Conservation (phyloP, 1,139 yeast genomes). For the Yamadazyma conglobata region DNA sequence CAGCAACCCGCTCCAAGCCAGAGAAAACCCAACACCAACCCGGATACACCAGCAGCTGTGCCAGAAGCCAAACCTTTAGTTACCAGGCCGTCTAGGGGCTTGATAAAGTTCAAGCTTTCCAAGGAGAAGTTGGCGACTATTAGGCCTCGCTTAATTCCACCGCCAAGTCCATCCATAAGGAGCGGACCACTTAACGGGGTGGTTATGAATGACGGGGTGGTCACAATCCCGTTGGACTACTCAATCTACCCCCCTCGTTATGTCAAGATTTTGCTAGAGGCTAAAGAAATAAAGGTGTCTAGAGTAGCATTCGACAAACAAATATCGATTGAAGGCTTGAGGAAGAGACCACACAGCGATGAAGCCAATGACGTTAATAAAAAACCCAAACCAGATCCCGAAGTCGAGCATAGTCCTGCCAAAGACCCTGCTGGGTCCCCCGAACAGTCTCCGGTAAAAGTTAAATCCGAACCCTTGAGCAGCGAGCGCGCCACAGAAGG, state of each 20-base stretch:
- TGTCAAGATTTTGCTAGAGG: conserved; percentile 26
- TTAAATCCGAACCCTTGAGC: too few relatives aligned
- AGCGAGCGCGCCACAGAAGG: too few relatives aligned
- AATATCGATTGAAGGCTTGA: too few relatives aligned
- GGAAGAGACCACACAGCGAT: background rate
- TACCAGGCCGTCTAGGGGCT: conserved; percentile 1
- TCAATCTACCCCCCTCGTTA: conserved; percentile 16
- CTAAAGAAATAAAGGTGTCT: conserved; percentile 6
- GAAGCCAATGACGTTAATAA: too few relatives aligned
- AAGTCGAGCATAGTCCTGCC: too few relatives aligned
- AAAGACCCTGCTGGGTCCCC: too few relatives aligned
- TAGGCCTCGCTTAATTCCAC: too few relatives aligned
- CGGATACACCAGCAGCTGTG: background rate
- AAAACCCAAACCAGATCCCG: too few relatives aligned
- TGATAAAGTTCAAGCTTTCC: conserved; percentile 8
- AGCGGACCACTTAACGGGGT: conserved; percentile 12
- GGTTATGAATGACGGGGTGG: conserved; percentile 11
- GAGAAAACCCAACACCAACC: background rate
- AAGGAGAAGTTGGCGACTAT: conserved; percentile 5
- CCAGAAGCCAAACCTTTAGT: background rate
- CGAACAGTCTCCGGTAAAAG: too few relatives aligned
- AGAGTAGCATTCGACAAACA: conserved; percentile 5
- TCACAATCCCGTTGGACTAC: conserved; percentile 8
- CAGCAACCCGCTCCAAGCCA: background rate
- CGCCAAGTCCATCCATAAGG: too few relatives aligned